Conservation (phyloP, 768 basidiomycete species). For the Brasilioporus rufonigricans region DNA sequence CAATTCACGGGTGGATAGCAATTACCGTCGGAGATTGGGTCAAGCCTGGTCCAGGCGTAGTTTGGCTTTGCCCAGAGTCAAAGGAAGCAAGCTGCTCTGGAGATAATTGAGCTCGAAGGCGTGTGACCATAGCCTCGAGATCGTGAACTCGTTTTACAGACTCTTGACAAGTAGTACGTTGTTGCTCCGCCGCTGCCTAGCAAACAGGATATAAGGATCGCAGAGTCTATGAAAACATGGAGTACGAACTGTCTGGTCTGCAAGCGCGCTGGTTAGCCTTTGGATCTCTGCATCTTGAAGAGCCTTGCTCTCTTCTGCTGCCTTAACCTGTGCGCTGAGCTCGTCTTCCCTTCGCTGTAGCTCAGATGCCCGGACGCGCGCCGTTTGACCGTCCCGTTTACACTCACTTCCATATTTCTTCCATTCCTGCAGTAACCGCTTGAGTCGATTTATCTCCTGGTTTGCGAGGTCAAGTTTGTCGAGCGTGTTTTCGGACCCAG, state of each 20-base stretch:
- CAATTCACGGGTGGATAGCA: background rate
- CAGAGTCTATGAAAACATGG: background rate
- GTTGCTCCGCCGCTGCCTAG: slow-evolving; percentile 14
- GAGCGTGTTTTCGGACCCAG: background rate
- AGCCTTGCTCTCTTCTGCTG: slow-evolving; percentile 5
- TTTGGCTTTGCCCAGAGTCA: slow-evolving; percentile 4
- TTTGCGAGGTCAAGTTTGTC: slow-evolving; percentile 16
- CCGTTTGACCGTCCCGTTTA: slow-evolving; percentile 22
- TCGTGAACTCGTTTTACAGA: slow-evolving; percentile 11
- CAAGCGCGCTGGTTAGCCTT: slow-evolving; percentile 14
- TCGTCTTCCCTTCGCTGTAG: slow-evolving; percentile 9
- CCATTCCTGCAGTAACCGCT: slow-evolving; percentile 21
- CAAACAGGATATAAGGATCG: background rate
- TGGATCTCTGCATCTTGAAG: slow-evolving; percentile 15
- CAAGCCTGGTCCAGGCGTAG: background rate
- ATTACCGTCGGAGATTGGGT: slow-evolving; percentile 13
- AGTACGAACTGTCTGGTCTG: slow-evolving; percentile 23
- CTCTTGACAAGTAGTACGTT: slow-evolving; percentile 12
- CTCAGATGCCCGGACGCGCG: slow-evolving; percentile 11
- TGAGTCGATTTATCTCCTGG: slow-evolving; percentile 20
- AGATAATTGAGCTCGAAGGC: slow-evolving; percentile 17
- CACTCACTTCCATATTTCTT: slow-evolving; percentile 25
- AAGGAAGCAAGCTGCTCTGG: slow-evolving; percentile 19
- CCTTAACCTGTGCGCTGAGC: slow-evolving; percentile 9
- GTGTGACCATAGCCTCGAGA: slow-evolving; percentile 17